These are phyloP conservation scores for Westerdykella ornata DNA, from an alignment of 2,329 filamentous ascomycete genomes.

Conservation along the genomic window DNA sequence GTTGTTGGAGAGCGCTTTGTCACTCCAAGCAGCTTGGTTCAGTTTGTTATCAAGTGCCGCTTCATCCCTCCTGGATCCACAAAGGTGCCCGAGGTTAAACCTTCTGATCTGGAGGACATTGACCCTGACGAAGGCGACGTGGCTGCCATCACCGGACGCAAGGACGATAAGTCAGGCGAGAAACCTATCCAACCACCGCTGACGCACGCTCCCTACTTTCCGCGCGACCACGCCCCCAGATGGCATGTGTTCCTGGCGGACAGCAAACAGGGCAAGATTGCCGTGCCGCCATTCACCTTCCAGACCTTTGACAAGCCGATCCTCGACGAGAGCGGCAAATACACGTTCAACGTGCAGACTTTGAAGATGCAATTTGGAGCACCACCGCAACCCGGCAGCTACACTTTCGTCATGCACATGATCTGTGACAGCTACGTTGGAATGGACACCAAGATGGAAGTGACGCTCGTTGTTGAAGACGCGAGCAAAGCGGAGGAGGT, in stretches of 20 bases:
- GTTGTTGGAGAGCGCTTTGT: conserved; percentile 90
- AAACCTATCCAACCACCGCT: conserved; percentile 69
- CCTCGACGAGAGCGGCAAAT: conserved; percentile 70
- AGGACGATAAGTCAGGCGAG: conserved; percentile 60
- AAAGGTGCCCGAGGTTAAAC: conserved; percentile 66
- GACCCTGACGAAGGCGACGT: conserved; percentile 91
- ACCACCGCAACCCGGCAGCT: conserved; percentile 83
- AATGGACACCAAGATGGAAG: conserved; percentile 86
- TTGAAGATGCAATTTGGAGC: conserved; percentile 96
- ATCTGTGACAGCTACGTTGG: conserved; percentile 94
- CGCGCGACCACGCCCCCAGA: conserved; percentile 78
- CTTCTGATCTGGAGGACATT: conserved; percentile 77
- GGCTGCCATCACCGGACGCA: conserved; percentile 71
- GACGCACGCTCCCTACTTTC: conserved; percentile 84
- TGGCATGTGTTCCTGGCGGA: conserved; percentile 96
- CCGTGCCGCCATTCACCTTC: conserved; percentile 95
- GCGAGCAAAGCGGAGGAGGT: conserved; percentile 75
- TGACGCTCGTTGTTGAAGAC: conserved; percentile 83
- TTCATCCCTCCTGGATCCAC: conserved; percentile 81
- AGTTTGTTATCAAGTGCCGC: conserved; percentile 89
- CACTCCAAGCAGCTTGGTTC: conserved; percentile 85
- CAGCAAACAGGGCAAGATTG: conserved; percentile 89
- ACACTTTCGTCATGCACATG: conserved; percentile 89
- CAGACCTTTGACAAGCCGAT: conserved; percentile 85
- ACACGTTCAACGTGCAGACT: conserved; percentile 92